phyloP scores from a whole-genome alignment of 371 early-diverging fungal species.

The Ordospora colligata region DNA sequence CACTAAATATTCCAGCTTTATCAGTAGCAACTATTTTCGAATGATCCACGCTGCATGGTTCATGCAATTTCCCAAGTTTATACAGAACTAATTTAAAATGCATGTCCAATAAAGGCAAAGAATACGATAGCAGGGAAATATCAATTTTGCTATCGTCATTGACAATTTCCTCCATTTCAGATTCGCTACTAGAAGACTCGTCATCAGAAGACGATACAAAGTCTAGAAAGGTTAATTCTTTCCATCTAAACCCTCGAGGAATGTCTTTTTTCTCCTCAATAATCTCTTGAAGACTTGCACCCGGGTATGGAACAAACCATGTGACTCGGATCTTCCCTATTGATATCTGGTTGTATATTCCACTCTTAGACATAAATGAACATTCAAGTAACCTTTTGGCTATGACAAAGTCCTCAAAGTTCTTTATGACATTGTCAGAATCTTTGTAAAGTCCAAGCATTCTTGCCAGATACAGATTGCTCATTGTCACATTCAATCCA shows the following conservation, averaged over 20 bases:
- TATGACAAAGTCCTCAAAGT: conserved; percentile 40
- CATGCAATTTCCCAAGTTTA: conserved; percentile 21
- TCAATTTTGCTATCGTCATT: conserved; percentile 38
- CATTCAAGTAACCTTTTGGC: conserved; percentile 18
- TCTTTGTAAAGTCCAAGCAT: conserved; percentile 19
- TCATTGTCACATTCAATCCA: conserved; percentile 34
- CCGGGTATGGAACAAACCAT: conserved; percentile 42
- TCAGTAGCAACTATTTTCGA: background rate
- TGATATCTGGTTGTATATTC: conserved; percentile 35
- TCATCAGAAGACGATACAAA: conserved; percentile 11
- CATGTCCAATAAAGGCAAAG: conserved; percentile 28
- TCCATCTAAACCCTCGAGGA: background rate
- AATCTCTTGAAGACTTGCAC: conserved; percentile 14
- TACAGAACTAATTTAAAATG: conserved; percentile 33
- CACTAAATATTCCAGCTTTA: conserved; percentile 8
- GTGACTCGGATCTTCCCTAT: conserved; percentile 36
- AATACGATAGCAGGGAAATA: conserved; percentile 35
- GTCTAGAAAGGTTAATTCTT: conserved; percentile 15
- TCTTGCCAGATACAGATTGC: conserved; percentile 20
- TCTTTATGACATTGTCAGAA: conserved; percentile 1
- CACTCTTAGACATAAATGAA: conserved; percentile 39
- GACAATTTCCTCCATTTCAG: background rate
- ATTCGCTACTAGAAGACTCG: background rate
- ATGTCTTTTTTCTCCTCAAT: conserved; percentile 36
- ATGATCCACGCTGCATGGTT: background rate